Evolutionary conservation across 768 basidiomycete species (phyloP), one percentile per base, ranked within the genome.

Genomic region (Mrakia frigida): DNA sequence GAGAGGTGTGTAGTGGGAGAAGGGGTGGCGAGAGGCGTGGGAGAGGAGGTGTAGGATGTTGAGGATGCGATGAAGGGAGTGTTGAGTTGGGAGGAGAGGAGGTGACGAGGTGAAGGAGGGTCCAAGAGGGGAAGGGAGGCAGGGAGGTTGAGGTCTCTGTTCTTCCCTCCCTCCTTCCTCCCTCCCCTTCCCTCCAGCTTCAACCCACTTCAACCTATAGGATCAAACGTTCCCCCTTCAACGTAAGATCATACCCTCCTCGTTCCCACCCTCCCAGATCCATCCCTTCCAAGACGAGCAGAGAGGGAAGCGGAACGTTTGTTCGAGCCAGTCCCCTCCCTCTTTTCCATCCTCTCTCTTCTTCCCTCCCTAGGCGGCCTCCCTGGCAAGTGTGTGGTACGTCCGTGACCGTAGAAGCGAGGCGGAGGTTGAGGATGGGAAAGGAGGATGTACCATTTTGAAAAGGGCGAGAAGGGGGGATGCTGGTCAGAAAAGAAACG

Each of bases 211-310:
- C 25, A 68, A 39, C 65, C 37, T 68, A 23, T 68, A 68, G 65
- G 65, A 39, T 68, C 65, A 68, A 68, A 68, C 37, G 35, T 39
- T 43, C 35, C 39, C 65, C 65, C 35, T 68, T 41, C 65, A 37
- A 28, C 56, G n/a, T n/a, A 13, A 28, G 6, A n/a, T n/a, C 56
- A 28, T 28, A 4, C 25, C 28, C 56, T 28, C 13, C 9, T 3
- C 7, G 2, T 0, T 1, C n/a, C n/a, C 23, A 14, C 9, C 56
- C 56, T 56, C 6, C 56, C n/a, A 56, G 25, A 28, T n/a, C n/a
- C 56, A 56, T 25, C n/a, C n/a, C 9, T 56, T 18, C 56, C 25
- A 50, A n/a, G 46, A 18, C 46, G 52, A 23, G 9, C 52, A 25
- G 52, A 11, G 56, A 56, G 56, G n/a, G n/a, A 25, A 56, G 56